Evolutionary conservation across 192 early-diverging fungal genomes (phyloP).

Genomic region (Entomortierella chlamydospora): DNA sequence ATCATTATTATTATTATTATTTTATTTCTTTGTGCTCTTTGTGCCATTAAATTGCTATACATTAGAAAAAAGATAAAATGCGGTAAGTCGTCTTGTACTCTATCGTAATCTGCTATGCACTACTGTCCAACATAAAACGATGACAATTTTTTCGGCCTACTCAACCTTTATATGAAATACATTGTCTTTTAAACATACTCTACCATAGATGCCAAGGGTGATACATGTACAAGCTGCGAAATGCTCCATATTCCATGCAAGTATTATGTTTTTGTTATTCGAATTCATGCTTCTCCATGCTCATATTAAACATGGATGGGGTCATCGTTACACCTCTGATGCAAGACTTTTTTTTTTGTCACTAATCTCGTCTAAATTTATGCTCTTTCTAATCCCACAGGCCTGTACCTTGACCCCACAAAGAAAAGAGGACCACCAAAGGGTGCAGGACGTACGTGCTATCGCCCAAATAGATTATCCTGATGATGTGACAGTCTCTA

Average conservation of each 20-base stretch:
- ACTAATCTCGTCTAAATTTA: neutral
- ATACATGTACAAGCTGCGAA: constrained; percentile 45
- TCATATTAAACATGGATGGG: neutral
- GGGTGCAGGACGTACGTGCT: constrained; percentile 48
- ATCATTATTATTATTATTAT: no score
- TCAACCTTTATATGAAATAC: no score
- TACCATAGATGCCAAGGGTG: constrained; percentile 40
- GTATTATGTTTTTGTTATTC: neutral
- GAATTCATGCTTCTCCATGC: no score
- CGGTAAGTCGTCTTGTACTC: constrained; percentile 29
- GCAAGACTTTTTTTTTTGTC: no score
- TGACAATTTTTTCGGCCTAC: no score
- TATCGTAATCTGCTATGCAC: no score
- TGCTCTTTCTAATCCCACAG: constrained; percentile 5
- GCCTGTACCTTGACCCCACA: constrained; percentile 55
- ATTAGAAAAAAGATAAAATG: constrained; percentile 53
- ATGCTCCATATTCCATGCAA: constrained; percentile 38
- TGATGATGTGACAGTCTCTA: neutral
- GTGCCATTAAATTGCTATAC: neutral
- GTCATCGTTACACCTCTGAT: no score
- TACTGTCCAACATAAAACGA: no score
- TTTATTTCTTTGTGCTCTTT: neutral
- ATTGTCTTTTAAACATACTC: neutral
- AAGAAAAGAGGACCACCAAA: constrained; percentile 89
- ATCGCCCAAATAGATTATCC: neutral